Evolutionary conservation across 352 stramenopile species (phyloP).

Genomic region (Phytophthora cactorum): DNA sequence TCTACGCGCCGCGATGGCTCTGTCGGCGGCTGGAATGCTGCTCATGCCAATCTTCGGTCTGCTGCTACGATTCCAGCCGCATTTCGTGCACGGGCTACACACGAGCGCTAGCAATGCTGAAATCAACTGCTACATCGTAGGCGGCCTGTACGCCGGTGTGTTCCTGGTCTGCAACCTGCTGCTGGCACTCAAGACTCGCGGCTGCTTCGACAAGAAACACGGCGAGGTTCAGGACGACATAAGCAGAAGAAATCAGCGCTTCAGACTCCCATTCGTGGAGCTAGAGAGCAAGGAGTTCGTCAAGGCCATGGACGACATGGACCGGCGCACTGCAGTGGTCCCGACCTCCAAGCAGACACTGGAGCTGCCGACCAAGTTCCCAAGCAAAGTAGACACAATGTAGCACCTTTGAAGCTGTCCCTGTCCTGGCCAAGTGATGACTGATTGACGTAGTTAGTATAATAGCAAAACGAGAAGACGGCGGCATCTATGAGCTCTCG

Average conservation of each 20-base stretch:
- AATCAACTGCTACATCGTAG: slow-evolving; percentile 70
- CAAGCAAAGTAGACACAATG: slow-evolving; percentile 15
- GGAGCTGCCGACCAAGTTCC: slow-evolving; percentile 22
- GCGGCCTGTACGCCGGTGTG: slow-evolving; percentile 51
- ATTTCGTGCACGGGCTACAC: slow-evolving; percentile 64
- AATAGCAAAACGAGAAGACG: slow-evolving; percentile 20
- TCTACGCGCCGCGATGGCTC: slow-evolving; percentile 44
- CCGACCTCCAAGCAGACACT: slow-evolving; percentile 10
- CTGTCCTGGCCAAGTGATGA: slow-evolving; percentile 6
- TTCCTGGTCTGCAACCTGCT: slow-evolving; percentile 41
- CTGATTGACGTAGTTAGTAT: slow-evolving; percentile 30
- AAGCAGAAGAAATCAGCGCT: slow-evolving; percentile 28
- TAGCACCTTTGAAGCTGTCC: slow-evolving; percentile 6
- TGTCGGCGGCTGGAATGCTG: slow-evolving; percentile 57
- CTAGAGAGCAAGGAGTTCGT: slow-evolving; percentile 46
- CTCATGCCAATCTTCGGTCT: slow-evolving; percentile 65
- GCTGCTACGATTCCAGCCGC: slow-evolving; percentile 60
- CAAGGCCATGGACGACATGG: slow-evolving; percentile 33
- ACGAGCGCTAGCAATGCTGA: slow-evolving; percentile 46
- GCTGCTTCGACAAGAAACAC: slow-evolving; percentile 12
- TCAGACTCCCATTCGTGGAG: slow-evolving; percentile 39
- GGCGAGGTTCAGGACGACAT: slow-evolving; percentile 6
- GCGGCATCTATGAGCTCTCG: slow-evolving; percentile 19
- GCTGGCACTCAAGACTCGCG: slow-evolving; percentile 29
- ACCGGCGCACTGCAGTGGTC: slow-evolving; percentile 19